Percentiles rank a stretch among this genome's conserved stretches.
Conservation (phyloP, 2,329 filamentous ascomycete species). For the Rugonectria rugulosa region DNA sequence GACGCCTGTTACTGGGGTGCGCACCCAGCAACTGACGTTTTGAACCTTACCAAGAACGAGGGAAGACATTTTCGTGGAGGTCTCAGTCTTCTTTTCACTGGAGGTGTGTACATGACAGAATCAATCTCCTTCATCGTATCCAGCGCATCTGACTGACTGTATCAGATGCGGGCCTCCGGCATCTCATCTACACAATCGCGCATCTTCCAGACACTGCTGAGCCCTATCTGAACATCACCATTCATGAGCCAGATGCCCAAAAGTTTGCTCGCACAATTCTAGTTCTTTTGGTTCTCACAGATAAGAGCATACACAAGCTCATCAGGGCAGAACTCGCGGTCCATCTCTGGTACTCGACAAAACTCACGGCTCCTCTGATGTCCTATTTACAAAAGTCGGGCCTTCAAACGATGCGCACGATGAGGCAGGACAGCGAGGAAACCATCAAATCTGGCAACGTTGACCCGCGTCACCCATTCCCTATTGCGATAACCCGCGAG, state of each 20-base stretch:
- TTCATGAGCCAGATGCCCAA: slow-evolving; percentile 13
- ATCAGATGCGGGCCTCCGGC: slow-evolving; percentile 32
- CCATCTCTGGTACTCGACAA: slow-evolving; percentile 39
- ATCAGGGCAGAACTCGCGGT: slow-evolving; percentile 34
- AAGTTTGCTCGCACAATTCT: slow-evolving; percentile 19
- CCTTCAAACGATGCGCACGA: too few species aligned
- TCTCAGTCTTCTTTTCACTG: slow-evolving; percentile 32
- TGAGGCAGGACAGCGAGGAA: too few species aligned
- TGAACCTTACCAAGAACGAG: slow-evolving; percentile 39
- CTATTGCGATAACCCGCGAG: slow-evolving; percentile 4
- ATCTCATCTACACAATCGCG: slow-evolving; percentile 36
- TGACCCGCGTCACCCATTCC: not conserved
- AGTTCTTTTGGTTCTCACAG: slow-evolving; percentile 23
- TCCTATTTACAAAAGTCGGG: slow-evolving; percentile 20
- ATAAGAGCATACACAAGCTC: slow-evolving; percentile 9
- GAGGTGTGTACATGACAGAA: slow-evolving; percentile 19
- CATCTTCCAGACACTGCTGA: slow-evolving; percentile 29
- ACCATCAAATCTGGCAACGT: too few species aligned
- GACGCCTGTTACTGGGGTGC: slow-evolving; percentile 30
- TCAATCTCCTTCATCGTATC: not conserved
- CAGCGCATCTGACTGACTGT: not conserved
- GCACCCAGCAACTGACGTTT: slow-evolving; percentile 35
- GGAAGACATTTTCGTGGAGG: slow-evolving; percentile 30
- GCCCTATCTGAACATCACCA: slow-evolving; percentile 17
- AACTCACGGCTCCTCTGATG: slow-evolving; percentile 18